phyloP scores from a whole-genome alignment of 2,329 filamentous ascomycete genomes.

The Cytospora paraplurivora region DNA sequence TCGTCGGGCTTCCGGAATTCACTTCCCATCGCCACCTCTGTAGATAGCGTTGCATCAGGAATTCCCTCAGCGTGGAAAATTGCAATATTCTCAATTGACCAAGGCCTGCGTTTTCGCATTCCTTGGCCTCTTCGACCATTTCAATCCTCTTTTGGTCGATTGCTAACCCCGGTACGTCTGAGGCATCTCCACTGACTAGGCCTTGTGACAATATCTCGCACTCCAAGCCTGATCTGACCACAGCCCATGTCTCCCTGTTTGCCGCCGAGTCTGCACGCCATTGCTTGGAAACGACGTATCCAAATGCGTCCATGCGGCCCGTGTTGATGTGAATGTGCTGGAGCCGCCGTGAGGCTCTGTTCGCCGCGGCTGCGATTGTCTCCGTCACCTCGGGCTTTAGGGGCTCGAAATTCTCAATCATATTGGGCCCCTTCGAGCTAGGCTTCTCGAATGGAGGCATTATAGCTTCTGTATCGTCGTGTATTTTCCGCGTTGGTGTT shows the following conservation, averaged over 20 bases:
- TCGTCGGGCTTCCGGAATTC: neutral
- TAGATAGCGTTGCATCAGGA: neutral
- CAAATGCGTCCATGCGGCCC: neutral
- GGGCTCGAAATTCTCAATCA: neutral
- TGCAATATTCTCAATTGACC: neutral
- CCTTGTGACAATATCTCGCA: neutral
- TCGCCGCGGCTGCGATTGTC: too few species aligned
- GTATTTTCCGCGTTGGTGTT: too few species aligned
- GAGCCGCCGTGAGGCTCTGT: neutral
- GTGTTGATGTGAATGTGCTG: conserved; percentile 2
- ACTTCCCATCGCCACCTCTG: neutral
- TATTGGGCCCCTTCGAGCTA: too few species aligned
- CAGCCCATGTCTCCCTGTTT: neutral
- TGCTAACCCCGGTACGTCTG: too few species aligned
- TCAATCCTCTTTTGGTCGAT: neutral
- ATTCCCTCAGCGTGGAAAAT: neutral
- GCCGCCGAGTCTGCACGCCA: neutral
- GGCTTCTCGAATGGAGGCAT: too few species aligned
- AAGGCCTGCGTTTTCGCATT: neutral
- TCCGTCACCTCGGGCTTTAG: neutral
- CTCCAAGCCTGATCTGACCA: neutral
- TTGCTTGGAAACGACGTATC: neutral
- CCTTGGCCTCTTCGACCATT: neutral
- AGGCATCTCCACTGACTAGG: neutral
- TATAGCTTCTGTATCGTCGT: too few species aligned